Evolutionary conservation across 495 filamentous ascomycete genomes (phyloP).

Genomic region (Aspergillus homomorphus): DNA sequence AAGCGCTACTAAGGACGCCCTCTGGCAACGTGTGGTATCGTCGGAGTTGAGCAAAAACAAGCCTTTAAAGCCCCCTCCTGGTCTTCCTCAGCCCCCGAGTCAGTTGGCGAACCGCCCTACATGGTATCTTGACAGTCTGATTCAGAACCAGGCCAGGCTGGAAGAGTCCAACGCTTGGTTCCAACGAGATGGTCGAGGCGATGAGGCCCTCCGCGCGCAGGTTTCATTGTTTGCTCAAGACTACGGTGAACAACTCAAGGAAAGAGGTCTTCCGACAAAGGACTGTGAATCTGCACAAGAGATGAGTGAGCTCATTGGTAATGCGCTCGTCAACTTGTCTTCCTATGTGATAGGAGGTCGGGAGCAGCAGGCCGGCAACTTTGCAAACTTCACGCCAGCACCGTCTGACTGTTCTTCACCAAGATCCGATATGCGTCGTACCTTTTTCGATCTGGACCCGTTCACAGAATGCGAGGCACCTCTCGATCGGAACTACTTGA

Average conservation of each 20-base stretch:
- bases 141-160: slow-evolving; percentile 9
- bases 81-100: slow-evolving; percentile 10
- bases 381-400: slow-evolving; percentile 18
- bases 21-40: background rate
- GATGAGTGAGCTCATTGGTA: slow-evolving; percentile 22
- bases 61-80: slow-evolving; percentile 18
- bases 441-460: slow-evolving; percentile 26
- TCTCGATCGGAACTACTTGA: background rate
- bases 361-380: slow-evolving; percentile 10
- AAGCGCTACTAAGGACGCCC: background rate
- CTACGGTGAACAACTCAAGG: slow-evolving; percentile 9
- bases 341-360: slow-evolving; percentile 15
- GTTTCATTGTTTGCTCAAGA: slow-evolving; percentile 18
- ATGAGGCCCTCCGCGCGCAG: slow-evolving; percentile 19
- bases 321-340: slow-evolving; percentile 24
- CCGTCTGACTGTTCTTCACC: slow-evolving; percentile 12
- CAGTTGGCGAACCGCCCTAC: background rate
- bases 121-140: background rate
- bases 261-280: background rate
- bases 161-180: slow-evolving; percentile 29
- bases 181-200: slow-evolving; percentile 19
- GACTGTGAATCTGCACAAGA: slow-evolving; percentile 14
- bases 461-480: slow-evolving; percentile 5
- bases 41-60: background rate
- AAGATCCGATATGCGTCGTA: slow-evolving; percentile 15